Conservation (phyloP, 2,329 filamentous ascomycete species). For the Claviceps arundinis region DNA sequence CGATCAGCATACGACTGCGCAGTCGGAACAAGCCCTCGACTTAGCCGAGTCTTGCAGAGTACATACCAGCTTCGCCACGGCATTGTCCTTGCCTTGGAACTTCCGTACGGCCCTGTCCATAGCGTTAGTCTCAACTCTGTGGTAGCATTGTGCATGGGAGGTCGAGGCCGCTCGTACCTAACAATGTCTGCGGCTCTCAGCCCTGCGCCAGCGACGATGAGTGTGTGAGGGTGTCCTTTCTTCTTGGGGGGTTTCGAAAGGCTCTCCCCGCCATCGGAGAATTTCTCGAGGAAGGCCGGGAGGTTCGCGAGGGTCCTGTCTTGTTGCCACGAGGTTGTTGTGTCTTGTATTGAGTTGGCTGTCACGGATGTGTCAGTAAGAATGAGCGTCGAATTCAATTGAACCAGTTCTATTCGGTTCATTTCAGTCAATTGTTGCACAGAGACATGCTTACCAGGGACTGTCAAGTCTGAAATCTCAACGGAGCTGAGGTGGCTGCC, state of each 20-base stretch:
- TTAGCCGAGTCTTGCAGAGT: not conserved
- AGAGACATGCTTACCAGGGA: conserved; percentile 48
- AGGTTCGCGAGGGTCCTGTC: conserved; percentile 58
- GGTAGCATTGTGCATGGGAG: not conserved
- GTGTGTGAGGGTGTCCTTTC: conserved; percentile 67
- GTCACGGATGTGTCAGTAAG: conserved; percentile 1
- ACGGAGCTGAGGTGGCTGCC: conserved; percentile 69
- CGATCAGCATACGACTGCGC: conserved; percentile 1
- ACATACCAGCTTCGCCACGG: conserved; percentile 65
- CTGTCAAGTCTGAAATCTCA: conserved; percentile 69
- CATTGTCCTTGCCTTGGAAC: conserved; percentile 65
- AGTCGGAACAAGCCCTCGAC: not conserved
- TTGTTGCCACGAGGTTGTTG: conserved; percentile 60
- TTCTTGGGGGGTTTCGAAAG: conserved; percentile 53
- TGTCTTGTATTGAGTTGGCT: conserved; percentile 69
- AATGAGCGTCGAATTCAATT: not conserved
- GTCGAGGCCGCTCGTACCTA: conserved; percentile 33
- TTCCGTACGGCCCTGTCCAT: conserved; percentile 52
- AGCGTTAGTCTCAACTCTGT: not conserved
- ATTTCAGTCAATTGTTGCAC: not conserved
- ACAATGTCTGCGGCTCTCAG: conserved; percentile 76
- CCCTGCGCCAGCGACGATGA: conserved; percentile 76
- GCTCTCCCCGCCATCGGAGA: conserved; percentile 41
- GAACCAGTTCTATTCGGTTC: not conserved
- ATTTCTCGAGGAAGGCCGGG: conserved; percentile 62